phyloP scores from a whole-genome alignment of 2,329 filamentous ascomycete genomes.

The Cladosporium austrohemisphaericum region DNA sequence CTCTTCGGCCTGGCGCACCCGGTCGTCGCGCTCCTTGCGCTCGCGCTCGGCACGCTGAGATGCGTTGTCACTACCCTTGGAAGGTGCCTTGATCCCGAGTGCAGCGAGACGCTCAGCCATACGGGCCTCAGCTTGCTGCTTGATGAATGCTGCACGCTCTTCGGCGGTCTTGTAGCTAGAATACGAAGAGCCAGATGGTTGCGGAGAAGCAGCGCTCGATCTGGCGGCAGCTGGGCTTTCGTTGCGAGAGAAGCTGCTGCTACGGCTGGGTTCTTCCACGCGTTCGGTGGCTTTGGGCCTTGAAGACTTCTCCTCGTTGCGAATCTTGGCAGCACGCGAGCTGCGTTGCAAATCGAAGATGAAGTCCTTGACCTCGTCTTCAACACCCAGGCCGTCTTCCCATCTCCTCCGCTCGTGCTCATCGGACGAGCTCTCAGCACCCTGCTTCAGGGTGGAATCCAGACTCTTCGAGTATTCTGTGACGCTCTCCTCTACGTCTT shows the following conservation, averaged over 20 bases:
- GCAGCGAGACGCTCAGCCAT: constrained; percentile 96
- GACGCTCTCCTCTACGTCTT: constrained; percentile 93
- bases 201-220: constrained; percentile 37
- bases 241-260: constrained; percentile 26
- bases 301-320: constrained; percentile 53
- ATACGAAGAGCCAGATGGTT: constrained; percentile 62
- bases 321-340: constrained; percentile 70
- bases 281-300: constrained; percentile 18
- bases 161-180: constrained; percentile 85
- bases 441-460: constrained; percentile 83
- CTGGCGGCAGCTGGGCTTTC: constrained; percentile 30
- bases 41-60: constrained; percentile 86
- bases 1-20: constrained; percentile 84
- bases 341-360: constrained; percentile 93
- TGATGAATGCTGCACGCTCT: constrained; percentile 91
- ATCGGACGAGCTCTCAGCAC: constrained; percentile 66
- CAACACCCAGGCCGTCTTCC: constrained; percentile 93
- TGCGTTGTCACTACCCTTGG: constrained; percentile 71
- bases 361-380: constrained; percentile 95
- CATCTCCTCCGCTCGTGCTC: constrained; percentile 91
- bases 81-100: constrained; percentile 80
- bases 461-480: constrained; percentile 80
- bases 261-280: constrained; percentile 29
- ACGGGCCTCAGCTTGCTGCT: constrained; percentile 91
- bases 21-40: constrained; percentile 79